Base-by-base conservation (phyloP, 495 filamentous ascomycete genomes). In the Cercophora scortea region DNA sequence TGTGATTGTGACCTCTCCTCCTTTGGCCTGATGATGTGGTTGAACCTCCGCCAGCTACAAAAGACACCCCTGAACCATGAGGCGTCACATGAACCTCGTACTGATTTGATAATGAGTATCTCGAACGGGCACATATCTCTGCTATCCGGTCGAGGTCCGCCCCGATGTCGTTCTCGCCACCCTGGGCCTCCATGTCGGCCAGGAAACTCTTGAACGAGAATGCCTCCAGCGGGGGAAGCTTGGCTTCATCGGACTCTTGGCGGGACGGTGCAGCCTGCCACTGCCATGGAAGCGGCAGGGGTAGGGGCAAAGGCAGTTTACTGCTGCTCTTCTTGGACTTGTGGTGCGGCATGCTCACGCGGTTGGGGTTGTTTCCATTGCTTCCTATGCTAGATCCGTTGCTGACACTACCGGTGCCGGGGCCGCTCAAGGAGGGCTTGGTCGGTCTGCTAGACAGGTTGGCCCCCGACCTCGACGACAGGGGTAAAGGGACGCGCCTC, bases 171-270 rank as follows among this genome's bases (percentile, higher is more conserved):
- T 60, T 54, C 32, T 65, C 55, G 32, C 49, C 54, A 7, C 57
- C 62, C 6, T 41, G 57, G 8, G 46, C 46, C 33, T 74, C 61
- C 43, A 79, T 72, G 15, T 77, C 71, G 45, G 72, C 73, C 70
- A 81, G 69, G 49, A 81, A 78, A 56, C 71, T 73, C 55, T 78
- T 79, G 71, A 81, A 81, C 32, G 70, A 78, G 53, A 81, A 81
- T n/a, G 75, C 78, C 49, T 79, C 76, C 4, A 80, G 55, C 1
- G 78, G 73, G 0, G 78, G 78, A 1, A 81, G 65, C 51, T 66
- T 71, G 0, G 56, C 46, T 35, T 60, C 58, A 9, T 61, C 61
- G 7, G 55, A 50, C 9, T 55, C 55, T 38, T 53, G 46, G 33
- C 59, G 60, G 1, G 52, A 51, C 3, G 48, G 41, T 13, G 47